A percentile compares a stretch with the other conserved stretches of the same genome.
Evolutionary conservation across 805 yeast genomes (phyloP).

Genomic region (Starmerella roubikii): DNA sequence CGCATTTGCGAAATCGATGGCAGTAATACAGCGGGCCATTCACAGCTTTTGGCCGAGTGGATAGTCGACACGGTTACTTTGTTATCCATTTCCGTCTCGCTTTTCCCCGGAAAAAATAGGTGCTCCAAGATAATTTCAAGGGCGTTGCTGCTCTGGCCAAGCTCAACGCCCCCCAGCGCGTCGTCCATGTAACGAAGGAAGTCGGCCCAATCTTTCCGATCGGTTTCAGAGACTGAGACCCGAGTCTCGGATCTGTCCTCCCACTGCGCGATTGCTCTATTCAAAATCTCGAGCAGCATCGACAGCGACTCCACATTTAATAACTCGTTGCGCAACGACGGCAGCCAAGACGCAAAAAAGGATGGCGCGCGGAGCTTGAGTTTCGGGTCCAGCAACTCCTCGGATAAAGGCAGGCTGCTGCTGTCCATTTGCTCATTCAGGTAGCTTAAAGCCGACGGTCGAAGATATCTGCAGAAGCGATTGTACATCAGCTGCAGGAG

Average conservation of each 20-base stretch:
- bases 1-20: neutral
- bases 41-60: slow-evolving; percentile 17
- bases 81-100: neutral
- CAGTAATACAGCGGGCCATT: slow-evolving; percentile 17
- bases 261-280: neutral
- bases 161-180: neutral
- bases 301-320: neutral
- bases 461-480: neutral
- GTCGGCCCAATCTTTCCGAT: neutral
- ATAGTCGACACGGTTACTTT: slow-evolving; percentile 10
- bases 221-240: neutral
- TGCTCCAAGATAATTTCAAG: slow-evolving; percentile 1
- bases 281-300: neutral
- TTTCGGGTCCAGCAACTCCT: neutral
- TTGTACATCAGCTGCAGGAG: slow-evolving; percentile 11
- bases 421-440: neutral
- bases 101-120: neutral
- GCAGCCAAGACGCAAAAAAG: slow-evolving; percentile 1
- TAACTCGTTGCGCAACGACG: slow-evolving; percentile 2
- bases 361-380: neutral
- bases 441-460: neutral
- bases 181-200: neutral
- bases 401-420: neutral
- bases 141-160: neutral
- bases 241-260: neutral